These are phyloP conservation scores for Eutrema heterophyllum DNA, from an alignment of 345 rosid species.

Conservation along the genomic window DNA sequence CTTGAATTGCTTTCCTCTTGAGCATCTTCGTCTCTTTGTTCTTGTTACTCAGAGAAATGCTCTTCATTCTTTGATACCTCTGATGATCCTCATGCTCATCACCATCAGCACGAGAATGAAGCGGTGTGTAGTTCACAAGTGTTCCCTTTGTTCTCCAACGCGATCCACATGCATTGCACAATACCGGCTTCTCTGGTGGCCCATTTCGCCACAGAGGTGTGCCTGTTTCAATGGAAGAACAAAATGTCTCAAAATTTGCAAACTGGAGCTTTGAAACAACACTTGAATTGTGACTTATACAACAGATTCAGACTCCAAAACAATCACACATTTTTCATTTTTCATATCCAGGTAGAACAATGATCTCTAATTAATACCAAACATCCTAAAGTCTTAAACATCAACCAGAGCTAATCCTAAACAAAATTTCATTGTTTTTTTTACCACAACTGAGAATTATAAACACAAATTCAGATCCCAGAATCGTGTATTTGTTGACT, in stretches of 20 bases:
- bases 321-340: neutral
- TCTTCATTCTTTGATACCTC: constrained; percentile 53
- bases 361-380: neutral
- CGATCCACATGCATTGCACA: constrained; percentile 99
- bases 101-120: constrained; percentile 62
- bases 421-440: neutral
- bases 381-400: neutral
- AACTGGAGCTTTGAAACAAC: neutral
- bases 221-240: constrained; percentile 38
- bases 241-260: constrained; percentile 5
- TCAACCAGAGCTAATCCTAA: neutral
- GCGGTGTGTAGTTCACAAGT: constrained; percentile 79
- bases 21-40: constrained; percentile 60
- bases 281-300: neutral
- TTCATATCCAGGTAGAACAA: neutral
- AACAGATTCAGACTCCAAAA: constrained; percentile 1
- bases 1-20: constrained; percentile 71
- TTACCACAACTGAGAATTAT: neutral
- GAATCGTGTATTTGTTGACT: neutral
- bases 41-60: constrained; percentile 43
- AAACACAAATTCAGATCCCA: constrained; percentile 3
- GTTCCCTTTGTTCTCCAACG: constrained; percentile 92
- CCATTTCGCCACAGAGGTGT: constrained; percentile 99
- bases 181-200: constrained; percentile 95
- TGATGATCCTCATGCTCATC: constrained; percentile 53